Base-by-base conservation (phyloP, 139 green algal species). In the Closterium sp. region DNA sequence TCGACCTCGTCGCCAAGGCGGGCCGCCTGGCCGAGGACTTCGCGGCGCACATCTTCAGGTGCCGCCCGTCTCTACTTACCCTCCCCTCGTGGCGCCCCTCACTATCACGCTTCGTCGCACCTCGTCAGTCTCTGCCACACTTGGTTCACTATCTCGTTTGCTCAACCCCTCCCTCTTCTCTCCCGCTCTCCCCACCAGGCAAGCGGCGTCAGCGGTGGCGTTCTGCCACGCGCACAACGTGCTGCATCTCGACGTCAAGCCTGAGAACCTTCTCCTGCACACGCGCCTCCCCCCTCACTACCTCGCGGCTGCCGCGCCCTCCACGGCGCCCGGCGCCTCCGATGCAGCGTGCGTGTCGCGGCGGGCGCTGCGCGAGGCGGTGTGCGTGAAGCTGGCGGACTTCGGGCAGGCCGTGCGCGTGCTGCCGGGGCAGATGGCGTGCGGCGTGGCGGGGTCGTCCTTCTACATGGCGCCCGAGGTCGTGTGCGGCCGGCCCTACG, bases 341-440 rank as follows among this genome's bases (percentile, higher is more conserved):
- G 12, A 12, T 69, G 43, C 43, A 69, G 9, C 43, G 10, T 69
- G 12, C 23, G 12, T 16, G 12, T 69, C 43, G 43, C 43, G 43
- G 3, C 43, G 43, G 21, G 43, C 43, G 8, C 43, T 69, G 23
- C 43, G 21, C 12, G 33, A 87, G 3, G 21, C 36, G 21, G n/a
- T 76, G 38, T 31, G 38, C 7, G 86, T 89, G 3, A 89, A 89
- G 38, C 38, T 89, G n/a, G 86, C 86, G 28, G 86, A 89, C 38
- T 89, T 89, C 31, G 86, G 86, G 4, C 86, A 66, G n/a, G n/a
- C 86, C 21, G 86, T 89, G 28, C 86, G n/a, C 36, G 3, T 89
- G 86, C 7, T 36, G 38, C 36, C 35, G n/a, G 86, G 86, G 38
- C n/a, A 89, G 35, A 89, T 43, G 28, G 36, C 38, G 12, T 36